phyloP scores from a whole-genome alignment of 2,329 filamentous ascomycete genomes.

The Fusarium illudens region DNA sequence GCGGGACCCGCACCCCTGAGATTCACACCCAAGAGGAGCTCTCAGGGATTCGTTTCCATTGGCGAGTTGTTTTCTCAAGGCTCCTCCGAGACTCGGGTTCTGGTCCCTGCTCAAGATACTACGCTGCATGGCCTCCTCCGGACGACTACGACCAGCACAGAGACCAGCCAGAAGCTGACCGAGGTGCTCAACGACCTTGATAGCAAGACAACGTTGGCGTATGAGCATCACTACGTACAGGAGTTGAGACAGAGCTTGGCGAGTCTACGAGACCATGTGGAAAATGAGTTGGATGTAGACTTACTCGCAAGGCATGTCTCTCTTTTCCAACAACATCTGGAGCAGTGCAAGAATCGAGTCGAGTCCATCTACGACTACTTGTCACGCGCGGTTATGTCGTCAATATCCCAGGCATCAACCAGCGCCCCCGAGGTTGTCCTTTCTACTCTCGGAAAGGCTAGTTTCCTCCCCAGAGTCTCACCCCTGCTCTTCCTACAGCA shows the following conservation, averaged over 20 bases:
- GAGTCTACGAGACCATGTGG: not conserved
- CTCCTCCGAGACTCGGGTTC: not conserved
- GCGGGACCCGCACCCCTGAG: not conserved
- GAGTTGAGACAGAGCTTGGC: slow-evolving; percentile 19
- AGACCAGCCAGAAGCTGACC: not conserved
- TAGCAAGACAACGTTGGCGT: slow-evolving; percentile 8
- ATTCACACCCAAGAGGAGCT: too few relatives aligned
- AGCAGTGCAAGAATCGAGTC: not conserved
- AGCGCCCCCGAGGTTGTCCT: not conserved
- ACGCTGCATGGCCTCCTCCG: not conserved
- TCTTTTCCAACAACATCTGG: slow-evolving; percentile 2
- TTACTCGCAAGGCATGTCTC: not conserved
- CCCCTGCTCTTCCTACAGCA: slow-evolving; percentile 48
- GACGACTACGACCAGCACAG: not conserved
- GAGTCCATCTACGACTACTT: not conserved
- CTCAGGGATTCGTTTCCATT: slow-evolving; percentile 13
- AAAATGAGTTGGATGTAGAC: not conserved
- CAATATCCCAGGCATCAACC: not conserved
- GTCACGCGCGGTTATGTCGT: not conserved
- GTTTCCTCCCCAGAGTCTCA: slow-evolving; percentile 42
- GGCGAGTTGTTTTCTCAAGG: slow-evolving; percentile 1
- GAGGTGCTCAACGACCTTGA: slow-evolving; percentile 13
- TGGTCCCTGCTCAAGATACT: rapidly evolving
- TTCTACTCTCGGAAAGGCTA: not conserved
- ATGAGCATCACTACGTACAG: slow-evolving; percentile 17